Evolutionary conservation across 2,329 filamentous ascomycete species (phyloP), one percentile per base, ranked within the genome.

Genomic region (Botrytis medusae): DNA sequence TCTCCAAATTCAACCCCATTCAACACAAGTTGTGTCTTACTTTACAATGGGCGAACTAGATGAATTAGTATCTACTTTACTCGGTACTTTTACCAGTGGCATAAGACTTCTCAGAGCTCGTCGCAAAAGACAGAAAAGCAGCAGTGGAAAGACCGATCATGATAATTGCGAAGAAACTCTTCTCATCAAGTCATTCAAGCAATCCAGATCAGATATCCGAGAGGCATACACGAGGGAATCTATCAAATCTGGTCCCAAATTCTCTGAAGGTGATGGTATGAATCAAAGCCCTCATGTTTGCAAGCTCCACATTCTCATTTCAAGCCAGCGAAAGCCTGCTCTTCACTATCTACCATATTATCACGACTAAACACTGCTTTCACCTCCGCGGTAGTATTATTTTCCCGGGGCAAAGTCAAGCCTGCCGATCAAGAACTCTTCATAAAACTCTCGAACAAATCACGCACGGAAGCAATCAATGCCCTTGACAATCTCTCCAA

Each of bases 191-290:
- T 77, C 77, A 40, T 74, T 80, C 64, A 79, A 77, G 60, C 76
- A 77, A 71, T 77, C 74, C 61, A 76, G 76, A 69, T 61, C 72
- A 32, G 77, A 83, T 74, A 81, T 88, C 16, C 81, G 82, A 63
- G 79, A 81, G 34, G 82, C 82, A 10, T 88, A 87, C 76, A 82
- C 82, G 3, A 81, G 81, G 14, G 82, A 82, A 20, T 76, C 86
- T 6, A 82, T 82, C 1, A 81, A 82, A 57, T 78, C 82, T 65
- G 86, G 86, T 14, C 79, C 78, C 54, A 80, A 79, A 1, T 82
- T 88, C 46, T 82, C 84, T 44, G 82, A 82, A 73, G 86, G 87
- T 29, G 87, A 88, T 78, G 82, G 86, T 87, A 78, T 81, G 84
- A 67, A 69, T 25, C 29, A 44, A 29, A 46, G 32, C 25, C 42